Evolutionary conservation across 495 filamentous ascomycete species (phyloP).

Genomic region (Penicillium tannophilum): DNA sequence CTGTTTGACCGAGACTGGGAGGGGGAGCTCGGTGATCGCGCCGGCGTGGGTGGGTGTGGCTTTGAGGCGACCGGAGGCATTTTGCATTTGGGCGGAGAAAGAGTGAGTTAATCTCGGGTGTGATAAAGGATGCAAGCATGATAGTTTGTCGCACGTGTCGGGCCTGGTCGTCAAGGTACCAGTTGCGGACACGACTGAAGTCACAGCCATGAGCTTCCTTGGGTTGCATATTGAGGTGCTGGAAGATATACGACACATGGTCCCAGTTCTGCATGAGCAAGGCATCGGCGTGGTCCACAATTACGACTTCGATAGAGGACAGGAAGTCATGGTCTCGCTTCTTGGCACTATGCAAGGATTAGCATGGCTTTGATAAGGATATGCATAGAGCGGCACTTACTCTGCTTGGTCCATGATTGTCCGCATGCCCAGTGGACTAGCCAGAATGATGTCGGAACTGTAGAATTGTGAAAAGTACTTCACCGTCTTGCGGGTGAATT

Average conservation of each 20-base stretch:
- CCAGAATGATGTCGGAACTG: constrained; percentile 91
- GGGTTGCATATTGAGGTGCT: constrained; percentile 89
- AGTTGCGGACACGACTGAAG: constrained; percentile 85
- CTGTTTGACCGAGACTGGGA: constrained; percentile 73
- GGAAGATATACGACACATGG: constrained; percentile 85
- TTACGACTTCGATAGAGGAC: constrained; percentile 84
- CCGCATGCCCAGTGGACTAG: constrained; percentile 82
- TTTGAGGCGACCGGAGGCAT: constrained; percentile 75
- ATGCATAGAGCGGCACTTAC: constrained; percentile 26
- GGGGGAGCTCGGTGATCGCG: constrained; percentile 62
- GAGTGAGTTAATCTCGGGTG: constrained; percentile 83
- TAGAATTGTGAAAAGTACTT: constrained; percentile 97
- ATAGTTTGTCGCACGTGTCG: constrained; percentile 81
- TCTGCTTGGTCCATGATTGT: constrained; percentile 81
- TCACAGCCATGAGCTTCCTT: constrained; percentile 91
- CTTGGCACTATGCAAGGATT: constrained; percentile 52
- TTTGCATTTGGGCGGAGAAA: constrained; percentile 76
- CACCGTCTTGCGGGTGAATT: constrained; percentile 92
- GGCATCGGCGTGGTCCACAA: constrained; percentile 91
- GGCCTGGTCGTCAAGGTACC: constrained; percentile 88
- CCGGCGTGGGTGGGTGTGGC: constrained; percentile 66
- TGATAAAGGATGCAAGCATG: constrained; percentile 77
- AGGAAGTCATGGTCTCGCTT: constrained; percentile 90
- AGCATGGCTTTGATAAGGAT: constrained; percentile 6
- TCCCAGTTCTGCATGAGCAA: constrained; percentile 99